Evolutionary conservation across 495 filamentous ascomycete species (phyloP).

Genomic region (Apiosordaria backusii): DNA sequence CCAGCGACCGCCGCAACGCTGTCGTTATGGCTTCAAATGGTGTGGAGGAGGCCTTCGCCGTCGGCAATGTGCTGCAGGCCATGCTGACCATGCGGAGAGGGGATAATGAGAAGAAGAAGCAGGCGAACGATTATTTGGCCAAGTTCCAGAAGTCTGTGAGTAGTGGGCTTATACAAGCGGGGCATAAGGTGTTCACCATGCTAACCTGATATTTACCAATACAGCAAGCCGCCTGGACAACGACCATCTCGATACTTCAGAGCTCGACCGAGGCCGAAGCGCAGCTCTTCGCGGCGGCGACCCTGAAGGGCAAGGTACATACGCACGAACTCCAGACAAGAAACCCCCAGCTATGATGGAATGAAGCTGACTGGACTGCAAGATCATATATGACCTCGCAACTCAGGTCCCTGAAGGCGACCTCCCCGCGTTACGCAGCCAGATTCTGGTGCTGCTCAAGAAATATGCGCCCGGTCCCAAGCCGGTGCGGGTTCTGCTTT

Average conservation of each 20-base stretch:
- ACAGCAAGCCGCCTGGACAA: slow-evolving; percentile 85
- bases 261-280: slow-evolving; percentile 71
- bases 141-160: slow-evolving; percentile 97
- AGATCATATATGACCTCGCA: slow-evolving; percentile 50
- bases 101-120: slow-evolving; percentile 76
- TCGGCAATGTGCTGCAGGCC: slow-evolving; percentile 70
- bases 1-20: slow-evolving; percentile 5
- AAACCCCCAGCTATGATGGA: not conserved
- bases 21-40: slow-evolving; percentile 65
- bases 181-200: not conserved
- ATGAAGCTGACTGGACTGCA: slow-evolving; percentile 22
- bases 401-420: slow-evolving; percentile 74
- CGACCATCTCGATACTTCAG: slow-evolving; percentile 80
- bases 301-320: slow-evolving; percentile 91
- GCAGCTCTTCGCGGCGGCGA: slow-evolving; percentile 94
- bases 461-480: slow-evolving; percentile 77
- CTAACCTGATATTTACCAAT: not conserved
- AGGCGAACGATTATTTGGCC: slow-evolving; percentile 86
- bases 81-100: slow-evolving; percentile 88
- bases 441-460: slow-evolving; percentile 73
- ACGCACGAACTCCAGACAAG: slow-evolving; percentile 22
- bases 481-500: slow-evolving; percentile 89
- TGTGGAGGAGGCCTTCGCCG: slow-evolving; percentile 67
- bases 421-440: slow-evolving; percentile 71
- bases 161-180: slow-evolving; percentile 22